phyloP scores from a whole-genome alignment of 495 filamentous ascomycete species.

The Penicillium verhagenii region DNA sequence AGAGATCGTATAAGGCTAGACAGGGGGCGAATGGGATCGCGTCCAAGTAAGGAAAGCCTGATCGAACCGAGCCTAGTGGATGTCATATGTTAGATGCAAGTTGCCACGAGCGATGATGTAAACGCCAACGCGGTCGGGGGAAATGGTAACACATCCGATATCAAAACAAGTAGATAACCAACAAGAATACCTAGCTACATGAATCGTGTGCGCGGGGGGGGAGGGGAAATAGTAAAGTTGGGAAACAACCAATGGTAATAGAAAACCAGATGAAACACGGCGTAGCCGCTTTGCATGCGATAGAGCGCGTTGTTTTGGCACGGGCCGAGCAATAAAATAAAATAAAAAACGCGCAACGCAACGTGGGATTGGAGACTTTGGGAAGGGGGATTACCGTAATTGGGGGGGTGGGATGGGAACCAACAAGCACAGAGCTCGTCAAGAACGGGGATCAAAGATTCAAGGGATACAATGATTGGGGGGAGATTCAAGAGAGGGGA shows the following conservation, averaged over 20 bases:
- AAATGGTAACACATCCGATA: background rate
- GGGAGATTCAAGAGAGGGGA: conserved; percentile 13
- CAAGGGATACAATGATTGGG: conserved; percentile 26
- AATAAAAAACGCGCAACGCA: conserved; percentile 21
- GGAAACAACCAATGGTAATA: conserved; percentile 14
- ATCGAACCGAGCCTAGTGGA: background rate
- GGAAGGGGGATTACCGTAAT: conserved; percentile 8
- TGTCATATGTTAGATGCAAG: conserved; percentile 16
- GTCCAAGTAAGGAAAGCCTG: conserved; percentile 4
- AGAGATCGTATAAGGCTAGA: conserved; percentile 6
- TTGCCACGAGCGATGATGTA: conserved; percentile 17
- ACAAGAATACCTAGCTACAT: conserved; percentile 35
- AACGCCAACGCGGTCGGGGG: conserved; percentile 7
- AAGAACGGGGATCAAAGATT: too few species aligned
- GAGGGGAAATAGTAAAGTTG: background rate
- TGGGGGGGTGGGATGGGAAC: background rate
- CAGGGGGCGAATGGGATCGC: conserved; percentile 18
- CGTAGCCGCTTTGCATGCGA: conserved; percentile 20
- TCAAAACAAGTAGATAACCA: background rate
- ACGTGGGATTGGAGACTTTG: conserved; percentile 29
- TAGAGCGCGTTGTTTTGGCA: conserved; percentile 28
- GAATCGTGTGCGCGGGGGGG: conserved; percentile 13
- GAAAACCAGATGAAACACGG: conserved; percentile 9
- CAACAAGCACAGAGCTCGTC: background rate
- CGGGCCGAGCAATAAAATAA: conserved; percentile 14